A percentile compares a stretch with the other conserved stretches of the same genome.
phyloP scores from a whole-genome alignment of 2,329 filamentous ascomycete genomes.

The Pestalotiopsis sp. region DNA sequence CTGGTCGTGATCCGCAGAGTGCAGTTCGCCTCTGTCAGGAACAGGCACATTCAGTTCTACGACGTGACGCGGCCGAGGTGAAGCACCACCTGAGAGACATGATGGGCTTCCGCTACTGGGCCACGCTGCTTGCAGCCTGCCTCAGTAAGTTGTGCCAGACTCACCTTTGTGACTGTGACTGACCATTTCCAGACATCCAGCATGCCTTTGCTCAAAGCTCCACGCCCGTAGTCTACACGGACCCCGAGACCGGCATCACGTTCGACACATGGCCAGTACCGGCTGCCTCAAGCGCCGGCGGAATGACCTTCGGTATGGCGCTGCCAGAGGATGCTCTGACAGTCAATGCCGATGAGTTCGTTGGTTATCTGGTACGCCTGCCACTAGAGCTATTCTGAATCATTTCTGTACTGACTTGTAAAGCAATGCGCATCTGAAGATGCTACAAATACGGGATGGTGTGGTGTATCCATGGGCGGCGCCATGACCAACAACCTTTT shows the following conservation, averaged over 20 bases:
- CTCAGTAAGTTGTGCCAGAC: not conserved
- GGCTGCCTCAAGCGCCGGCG: conserved; percentile 40
- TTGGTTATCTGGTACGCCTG: conserved; percentile 56
- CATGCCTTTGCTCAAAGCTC: conserved; percentile 14
- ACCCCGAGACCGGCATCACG: conserved; percentile 49
- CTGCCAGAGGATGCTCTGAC: conserved; percentile 52
- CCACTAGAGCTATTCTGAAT: not conserved
- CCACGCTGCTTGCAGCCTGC: conserved; percentile 10
- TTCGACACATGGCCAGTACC: conserved; percentile 54
- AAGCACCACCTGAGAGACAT: not conserved
- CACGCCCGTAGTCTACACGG: conserved; percentile 14
- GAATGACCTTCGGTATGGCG: conserved; percentile 57
- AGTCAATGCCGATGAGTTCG: conserved; percentile 56
- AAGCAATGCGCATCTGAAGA: conserved; percentile 50
- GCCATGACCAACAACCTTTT: conserved; percentile 62
- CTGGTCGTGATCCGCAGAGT: not conserved
- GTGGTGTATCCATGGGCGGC: conserved; percentile 58
- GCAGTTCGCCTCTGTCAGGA: not conserved
- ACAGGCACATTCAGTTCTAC: not conserved
- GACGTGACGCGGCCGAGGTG: not conserved
- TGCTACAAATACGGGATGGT: conserved; percentile 55
- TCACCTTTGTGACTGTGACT: not conserved
- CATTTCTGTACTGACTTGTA: conserved; percentile 17
- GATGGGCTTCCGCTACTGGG: conserved; percentile 1
- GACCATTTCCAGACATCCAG: conserved; percentile 11